phyloP scores from a whole-genome alignment of 2,329 filamentous ascomycete genomes.

The Fusarium musae region DNA sequence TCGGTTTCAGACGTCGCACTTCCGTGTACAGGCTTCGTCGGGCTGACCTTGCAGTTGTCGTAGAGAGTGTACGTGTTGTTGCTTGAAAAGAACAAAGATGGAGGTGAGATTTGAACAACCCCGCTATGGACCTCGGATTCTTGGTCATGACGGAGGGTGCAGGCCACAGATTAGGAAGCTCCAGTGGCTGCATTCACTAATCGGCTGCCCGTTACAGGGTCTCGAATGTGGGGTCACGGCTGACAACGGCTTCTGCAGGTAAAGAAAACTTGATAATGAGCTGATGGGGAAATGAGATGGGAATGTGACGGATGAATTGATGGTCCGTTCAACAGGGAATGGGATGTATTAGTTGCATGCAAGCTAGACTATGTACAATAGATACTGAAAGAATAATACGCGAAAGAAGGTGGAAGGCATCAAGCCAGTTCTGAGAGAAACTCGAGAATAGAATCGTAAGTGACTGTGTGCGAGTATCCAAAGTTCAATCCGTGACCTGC shows the following conservation, averaged over 20 bases:
- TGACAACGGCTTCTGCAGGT: constrained; percentile 40
- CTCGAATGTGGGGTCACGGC: constrained; percentile 12
- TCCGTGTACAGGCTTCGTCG: neutral
- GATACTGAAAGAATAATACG: neutral
- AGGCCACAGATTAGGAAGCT: constrained; percentile 41
- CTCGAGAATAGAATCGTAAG: constrained; percentile 52
- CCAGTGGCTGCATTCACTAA: constrained; percentile 30
- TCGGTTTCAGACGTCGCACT: neutral
- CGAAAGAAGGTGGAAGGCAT: neutral
- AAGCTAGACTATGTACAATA: neutral
- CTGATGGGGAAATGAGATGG: neutral
- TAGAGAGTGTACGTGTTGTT: neutral
- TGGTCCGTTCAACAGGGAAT: neutral
- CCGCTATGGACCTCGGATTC: constrained; percentile 30
- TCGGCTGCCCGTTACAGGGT: constrained; percentile 34
- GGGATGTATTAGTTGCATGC: neutral
- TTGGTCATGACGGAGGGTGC: constrained; percentile 28
- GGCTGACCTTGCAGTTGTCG: neutral
- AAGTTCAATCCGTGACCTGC: constrained; percentile 64
- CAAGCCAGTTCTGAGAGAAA: constrained; percentile 46
- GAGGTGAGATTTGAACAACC: constrained; percentile 26
- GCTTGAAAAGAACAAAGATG: constrained; percentile 2
- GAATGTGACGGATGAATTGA: constrained; percentile 1
- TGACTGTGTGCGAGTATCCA: constrained; percentile 49
- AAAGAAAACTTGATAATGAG: neutral